phyloP scores from a whole-genome alignment of 495 filamentous ascomycete genomes.

The Penicillium argentinense region DNA sequence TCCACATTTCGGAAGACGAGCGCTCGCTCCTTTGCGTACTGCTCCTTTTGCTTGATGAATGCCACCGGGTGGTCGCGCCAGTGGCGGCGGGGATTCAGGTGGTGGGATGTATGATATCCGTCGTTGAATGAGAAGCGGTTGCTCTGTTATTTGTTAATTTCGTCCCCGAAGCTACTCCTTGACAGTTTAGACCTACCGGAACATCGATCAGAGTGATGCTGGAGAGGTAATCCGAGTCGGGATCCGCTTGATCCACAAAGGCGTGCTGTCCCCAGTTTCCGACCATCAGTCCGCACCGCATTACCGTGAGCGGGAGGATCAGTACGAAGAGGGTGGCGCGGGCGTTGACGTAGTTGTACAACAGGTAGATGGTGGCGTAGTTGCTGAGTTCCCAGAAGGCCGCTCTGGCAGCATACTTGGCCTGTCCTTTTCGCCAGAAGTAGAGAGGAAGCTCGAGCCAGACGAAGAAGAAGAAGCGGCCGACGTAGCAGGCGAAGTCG shows the following conservation, averaged over 20 bases:
- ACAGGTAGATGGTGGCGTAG: conserved; percentile 46
- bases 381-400: conserved; percentile 57
- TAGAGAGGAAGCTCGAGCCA: conserved; percentile 77
- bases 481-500: conserved; percentile 67
- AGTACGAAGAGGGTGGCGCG: conserved; percentile 59
- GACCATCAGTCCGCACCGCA: conserved; percentile 67
- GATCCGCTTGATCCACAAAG: conserved; percentile 66
- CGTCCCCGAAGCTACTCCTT: too few relatives aligned
- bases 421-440: conserved; percentile 60
- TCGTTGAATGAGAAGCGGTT: conserved; percentile 78
- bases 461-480: conserved; percentile 67
- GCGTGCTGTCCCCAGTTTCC: conserved; percentile 79
- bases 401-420: conserved; percentile 48
- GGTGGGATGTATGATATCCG: conserved; percentile 76
- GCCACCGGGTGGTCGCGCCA: conserved; percentile 71
- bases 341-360: conserved; percentile 47
- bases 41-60: conserved; percentile 61
- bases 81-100: conserved; percentile 69
- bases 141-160: conserved; percentile 42
- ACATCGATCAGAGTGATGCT: conserved; percentile 75
- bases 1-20: conserved; percentile 73
- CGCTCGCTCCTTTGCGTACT: conserved; percentile 58
- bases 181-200: conserved; percentile 53
- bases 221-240: conserved; percentile 66
- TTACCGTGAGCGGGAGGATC: conserved; percentile 56